Base-by-base conservation (phyloP, 148 eudicot species). In the Talinum fruticosum region DNA sequence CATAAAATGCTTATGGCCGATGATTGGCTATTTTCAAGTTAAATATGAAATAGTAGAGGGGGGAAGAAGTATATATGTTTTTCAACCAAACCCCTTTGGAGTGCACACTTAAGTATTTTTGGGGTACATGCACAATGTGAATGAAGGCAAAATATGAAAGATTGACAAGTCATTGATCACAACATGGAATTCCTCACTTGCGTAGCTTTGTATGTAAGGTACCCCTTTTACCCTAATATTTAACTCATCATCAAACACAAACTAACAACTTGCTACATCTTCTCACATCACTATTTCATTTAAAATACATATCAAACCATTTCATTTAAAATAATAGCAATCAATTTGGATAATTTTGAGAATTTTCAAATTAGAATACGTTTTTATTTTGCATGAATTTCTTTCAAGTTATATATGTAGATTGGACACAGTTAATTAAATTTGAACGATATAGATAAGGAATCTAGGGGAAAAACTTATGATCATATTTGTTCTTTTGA, bases 101-200 rank as follows among this genome's bases (percentile, higher is more conserved):
- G 57, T 5, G 4, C 19, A 6, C 8, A 65, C 1, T 12, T 29
- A 76, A 32, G 32, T 66, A 37, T 62, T 33, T 54, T 24, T 29
- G 10, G 71, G 71, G 71, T 75, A 44, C 71, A 66, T 76, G 78
- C 36, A 76, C 71, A 26, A 41, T 8, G 57, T n/a, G 35, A 47
- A 29, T 14, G 4, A 45, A 18, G 72, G 47, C 32, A 23, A 37
- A 44, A 24, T 35, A 66, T 76, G 10, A 19, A 24, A 41, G 59
- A 34, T 37, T 64, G 53, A 44, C 61, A 65, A 65, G 59, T 65
- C 71, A 75, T 65, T 59, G 64, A 59, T 59, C 61, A 45, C 57
- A 24, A 23, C 72, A 76, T 76, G 62, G 78, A 76, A 66, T 76
- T 45, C 10, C 45, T 66, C 72, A 33, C 34, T 30, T n/a, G 53